Percentiles rank a stretch among this genome's conserved stretches.
These are phyloP conservation scores for Lipomyces chichibuensis DNA, from an alignment of 805 yeast species.

Conservation along the genomic window DNA sequence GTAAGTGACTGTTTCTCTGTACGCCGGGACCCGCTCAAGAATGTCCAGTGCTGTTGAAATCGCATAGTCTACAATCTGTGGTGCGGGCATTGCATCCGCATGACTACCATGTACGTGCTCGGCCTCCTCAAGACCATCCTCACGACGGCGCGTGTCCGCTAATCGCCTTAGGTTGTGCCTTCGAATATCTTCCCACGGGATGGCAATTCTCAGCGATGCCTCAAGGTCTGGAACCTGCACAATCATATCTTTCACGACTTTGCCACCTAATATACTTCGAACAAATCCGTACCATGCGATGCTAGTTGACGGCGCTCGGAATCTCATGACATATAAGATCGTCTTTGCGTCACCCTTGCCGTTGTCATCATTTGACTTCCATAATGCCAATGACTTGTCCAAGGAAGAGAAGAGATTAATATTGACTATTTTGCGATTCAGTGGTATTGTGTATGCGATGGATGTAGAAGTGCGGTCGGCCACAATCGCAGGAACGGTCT, in stretches of 20 bases:
- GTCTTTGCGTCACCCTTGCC: conserved; percentile 28
- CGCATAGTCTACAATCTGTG: conserved; percentile 46
- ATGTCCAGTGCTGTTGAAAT: conserved; percentile 46
- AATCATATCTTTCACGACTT: conserved; percentile 41
- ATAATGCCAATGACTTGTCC: conserved; percentile 70
- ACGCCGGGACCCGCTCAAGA: conserved; percentile 38
- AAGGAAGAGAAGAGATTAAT: conserved; percentile 64
- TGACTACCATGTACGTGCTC: neutral
- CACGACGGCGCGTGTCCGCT: conserved; percentile 9
- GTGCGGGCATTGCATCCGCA: neutral
- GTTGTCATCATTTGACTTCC: conserved; percentile 37
- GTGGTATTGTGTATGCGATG: conserved; percentile 19
- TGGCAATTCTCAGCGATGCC: conserved; percentile 49
- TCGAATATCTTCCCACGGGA: conserved; percentile 48
- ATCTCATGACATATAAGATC: conserved; percentile 57
- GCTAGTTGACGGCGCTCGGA: conserved; percentile 58
- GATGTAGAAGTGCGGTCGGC: conserved; percentile 37
- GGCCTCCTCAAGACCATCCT: neutral
- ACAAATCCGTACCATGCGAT: conserved; percentile 68
- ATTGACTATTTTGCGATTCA: conserved; percentile 39
- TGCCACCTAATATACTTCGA: conserved; percentile 50
- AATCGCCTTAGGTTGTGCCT: conserved; percentile 7
- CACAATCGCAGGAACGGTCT: conserved; percentile 28
- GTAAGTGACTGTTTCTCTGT: conserved; percentile 33
- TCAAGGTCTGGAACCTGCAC: conserved; percentile 54